Evolutionary conservation across 2,329 filamentous ascomycete species (phyloP).

Genomic region (Aspergillus bombycis): DNA sequence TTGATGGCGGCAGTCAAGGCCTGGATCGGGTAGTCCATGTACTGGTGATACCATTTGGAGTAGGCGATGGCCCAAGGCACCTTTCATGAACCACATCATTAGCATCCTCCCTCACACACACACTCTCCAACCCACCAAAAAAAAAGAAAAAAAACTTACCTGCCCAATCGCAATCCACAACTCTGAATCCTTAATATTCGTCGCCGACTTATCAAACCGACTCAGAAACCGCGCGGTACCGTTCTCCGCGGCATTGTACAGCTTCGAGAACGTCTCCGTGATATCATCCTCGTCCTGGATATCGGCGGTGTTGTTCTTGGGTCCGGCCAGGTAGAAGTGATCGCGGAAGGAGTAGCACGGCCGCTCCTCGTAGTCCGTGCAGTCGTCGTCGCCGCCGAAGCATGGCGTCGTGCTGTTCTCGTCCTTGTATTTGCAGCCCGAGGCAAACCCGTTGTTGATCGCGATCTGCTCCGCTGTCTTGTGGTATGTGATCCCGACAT

Average conservation of each 20-base stretch:
- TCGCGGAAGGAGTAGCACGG: constrained; percentile 52
- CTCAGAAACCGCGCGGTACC: constrained; percentile 45
- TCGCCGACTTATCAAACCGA: constrained; percentile 54
- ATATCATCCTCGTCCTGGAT: constrained; percentile 35
- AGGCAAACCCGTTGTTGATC: constrained; percentile 43
- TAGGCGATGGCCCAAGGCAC: constrained; percentile 51
- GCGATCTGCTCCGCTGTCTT: constrained; percentile 49
- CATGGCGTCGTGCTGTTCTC: neutral
- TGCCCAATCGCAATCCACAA: constrained; percentile 53
- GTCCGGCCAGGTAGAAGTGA: constrained; percentile 51
- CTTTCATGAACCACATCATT: constrained; percentile 11
- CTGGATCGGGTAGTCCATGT: constrained; percentile 50
- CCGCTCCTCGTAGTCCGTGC: neutral
- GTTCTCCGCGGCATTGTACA: constrained; percentile 41
- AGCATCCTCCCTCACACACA: too few relatives aligned
- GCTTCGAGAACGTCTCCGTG: constrained; percentile 37
- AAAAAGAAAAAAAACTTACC: constrained; percentile 14
- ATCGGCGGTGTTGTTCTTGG: constrained; percentile 37
- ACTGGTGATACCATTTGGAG: constrained; percentile 54
- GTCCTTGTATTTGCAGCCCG: constrained; percentile 12
- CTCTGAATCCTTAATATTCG: constrained; percentile 53
- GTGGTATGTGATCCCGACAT: constrained; percentile 53
- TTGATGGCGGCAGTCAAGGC: constrained; percentile 47
- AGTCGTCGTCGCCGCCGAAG: constrained; percentile 1
- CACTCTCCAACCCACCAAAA: neutral